phyloP scores from a whole-genome alignment of 2,329 filamentous ascomycete species.

The Trichoderma sp. region DNA sequence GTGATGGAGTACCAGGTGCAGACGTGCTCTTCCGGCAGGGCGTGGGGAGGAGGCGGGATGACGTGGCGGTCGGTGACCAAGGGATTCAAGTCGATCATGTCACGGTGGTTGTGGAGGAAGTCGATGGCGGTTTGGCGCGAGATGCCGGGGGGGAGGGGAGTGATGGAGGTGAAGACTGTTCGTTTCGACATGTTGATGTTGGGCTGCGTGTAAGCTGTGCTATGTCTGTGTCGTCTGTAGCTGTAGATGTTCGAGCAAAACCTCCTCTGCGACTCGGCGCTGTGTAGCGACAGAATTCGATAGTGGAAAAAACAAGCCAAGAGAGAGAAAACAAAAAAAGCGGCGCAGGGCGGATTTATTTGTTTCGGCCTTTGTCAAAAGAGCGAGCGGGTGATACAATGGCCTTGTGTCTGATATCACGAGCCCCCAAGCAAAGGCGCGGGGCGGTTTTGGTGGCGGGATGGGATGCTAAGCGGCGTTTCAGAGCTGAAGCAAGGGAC shows the following conservation, averaged over 20 bases:
- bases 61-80: conserved; percentile 70
- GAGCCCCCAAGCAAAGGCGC: conserved; percentile 3
- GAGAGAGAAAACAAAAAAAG: background rate
- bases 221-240: background rate
- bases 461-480: background rate
- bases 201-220: background rate
- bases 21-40: conserved; percentile 66
- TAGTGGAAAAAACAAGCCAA: background rate
- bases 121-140: conserved; percentile 68
- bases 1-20: conserved; percentile 77
- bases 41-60: conserved; percentile 65
- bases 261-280: background rate
- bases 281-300: background rate
- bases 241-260: background rate
- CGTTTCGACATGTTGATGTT: conserved; percentile 67
- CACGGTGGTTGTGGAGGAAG: conserved; percentile 73
- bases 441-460: background rate
- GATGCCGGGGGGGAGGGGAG: conserved; percentile 68
- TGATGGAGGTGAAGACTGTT: conserved; percentile 73
- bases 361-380: background rate
- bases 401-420: conserved; percentile 16
- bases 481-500: conserved; percentile 18
- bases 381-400: background rate
- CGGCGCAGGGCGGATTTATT: background rate
- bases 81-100: conserved; percentile 88